Conservation (phyloP, 1,284 basidiomycete genomes). For the Polyporus tsugae region DNA sequence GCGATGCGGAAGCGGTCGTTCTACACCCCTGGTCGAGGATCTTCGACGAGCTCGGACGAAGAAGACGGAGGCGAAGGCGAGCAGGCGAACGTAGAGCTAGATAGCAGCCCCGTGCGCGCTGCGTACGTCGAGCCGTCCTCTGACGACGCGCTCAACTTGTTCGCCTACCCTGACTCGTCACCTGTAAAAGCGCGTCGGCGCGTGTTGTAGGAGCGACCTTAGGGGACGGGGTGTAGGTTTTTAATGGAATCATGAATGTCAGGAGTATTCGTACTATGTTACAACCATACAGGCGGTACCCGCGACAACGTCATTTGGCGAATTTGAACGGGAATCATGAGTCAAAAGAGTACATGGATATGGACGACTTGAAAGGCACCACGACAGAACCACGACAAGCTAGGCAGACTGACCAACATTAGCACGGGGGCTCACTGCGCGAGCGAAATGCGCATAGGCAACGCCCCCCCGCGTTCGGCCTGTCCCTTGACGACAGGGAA, state of each 20-base stretch:
- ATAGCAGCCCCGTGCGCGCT: conserved; percentile 29
- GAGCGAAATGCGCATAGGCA: conserved; percentile 25
- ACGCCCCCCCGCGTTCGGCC: conserved; percentile 45
- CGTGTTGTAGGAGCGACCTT: not conserved
- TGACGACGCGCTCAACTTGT: conserved; percentile 61
- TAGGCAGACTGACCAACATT: not conserved
- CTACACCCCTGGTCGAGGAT: not conserved
- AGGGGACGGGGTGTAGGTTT: not conserved
- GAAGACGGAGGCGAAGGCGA: conserved; percentile 7
- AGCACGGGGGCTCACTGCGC: not conserved
- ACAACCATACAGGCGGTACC: not conserved
- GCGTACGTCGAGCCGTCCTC: conserved; percentile 43
- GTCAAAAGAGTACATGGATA: not conserved
- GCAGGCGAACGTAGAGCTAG: conserved; percentile 14
- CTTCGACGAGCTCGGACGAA: conserved; percentile 12
- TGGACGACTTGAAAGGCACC: not conserved
- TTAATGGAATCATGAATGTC: not conserved
- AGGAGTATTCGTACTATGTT: not conserved
- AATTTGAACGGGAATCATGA: not conserved
- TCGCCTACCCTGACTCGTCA: conserved; percentile 47
- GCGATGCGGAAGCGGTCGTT: conserved; percentile 16
- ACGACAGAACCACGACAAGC: not conserved
- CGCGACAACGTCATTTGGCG: not conserved
- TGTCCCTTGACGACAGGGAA: conserved; percentile 56
- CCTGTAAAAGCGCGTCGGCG: conserved; percentile 21